phyloP scores from a whole-genome alignment of 2,329 filamentous ascomycete species.

The Pseudophaeomoniella oleicola region DNA sequence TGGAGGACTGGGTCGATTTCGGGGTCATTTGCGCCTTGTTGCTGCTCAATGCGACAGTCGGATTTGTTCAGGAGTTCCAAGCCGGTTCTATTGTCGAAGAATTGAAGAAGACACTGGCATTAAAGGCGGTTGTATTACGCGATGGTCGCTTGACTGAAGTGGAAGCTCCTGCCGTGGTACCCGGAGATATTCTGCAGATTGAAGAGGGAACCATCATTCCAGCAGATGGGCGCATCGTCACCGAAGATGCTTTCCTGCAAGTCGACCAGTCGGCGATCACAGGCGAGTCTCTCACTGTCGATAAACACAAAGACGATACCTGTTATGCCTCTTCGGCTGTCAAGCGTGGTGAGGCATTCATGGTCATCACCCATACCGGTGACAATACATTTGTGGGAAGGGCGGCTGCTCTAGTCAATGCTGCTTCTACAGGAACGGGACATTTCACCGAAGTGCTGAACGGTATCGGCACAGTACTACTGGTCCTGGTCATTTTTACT shows the following conservation, averaged over 20 bases:
- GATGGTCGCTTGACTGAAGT: slow-evolving; percentile 65
- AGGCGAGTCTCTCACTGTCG: slow-evolving; percentile 79
- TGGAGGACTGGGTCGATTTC: slow-evolving; percentile 84
- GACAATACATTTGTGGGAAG: slow-evolving; percentile 85
- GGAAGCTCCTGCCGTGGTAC: slow-evolving; percentile 70
- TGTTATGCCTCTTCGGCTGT: slow-evolving; percentile 78
- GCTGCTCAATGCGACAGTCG: slow-evolving; percentile 69
- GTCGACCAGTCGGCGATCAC: slow-evolving; percentile 88
- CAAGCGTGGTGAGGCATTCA: slow-evolving; percentile 78
- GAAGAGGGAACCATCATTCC: slow-evolving; percentile 87
- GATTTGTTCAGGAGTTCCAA: slow-evolving; percentile 82
- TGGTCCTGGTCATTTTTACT: slow-evolving; percentile 68
- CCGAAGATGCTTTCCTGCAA: slow-evolving; percentile 71
- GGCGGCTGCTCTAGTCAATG: slow-evolving; percentile 70
- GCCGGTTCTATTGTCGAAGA: slow-evolving; percentile 83
- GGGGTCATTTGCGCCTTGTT: slow-evolving; percentile 78
- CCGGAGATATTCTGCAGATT: slow-evolving; percentile 77
- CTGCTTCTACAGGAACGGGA: slow-evolving; percentile 57
- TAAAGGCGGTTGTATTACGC: slow-evolving; percentile 77
- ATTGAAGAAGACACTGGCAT: slow-evolving; percentile 76
- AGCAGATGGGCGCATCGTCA: slow-evolving; percentile 74
- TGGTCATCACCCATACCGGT: slow-evolving; percentile 71
- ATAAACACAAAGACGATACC: slow-evolving; percentile 69
- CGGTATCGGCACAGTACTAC: slow-evolving; percentile 66
- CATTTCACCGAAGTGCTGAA: slow-evolving; percentile 89